Evolutionary conservation across 495 filamentous ascomycete genomes (phyloP).

Genomic region (Podospora tetraspora): DNA sequence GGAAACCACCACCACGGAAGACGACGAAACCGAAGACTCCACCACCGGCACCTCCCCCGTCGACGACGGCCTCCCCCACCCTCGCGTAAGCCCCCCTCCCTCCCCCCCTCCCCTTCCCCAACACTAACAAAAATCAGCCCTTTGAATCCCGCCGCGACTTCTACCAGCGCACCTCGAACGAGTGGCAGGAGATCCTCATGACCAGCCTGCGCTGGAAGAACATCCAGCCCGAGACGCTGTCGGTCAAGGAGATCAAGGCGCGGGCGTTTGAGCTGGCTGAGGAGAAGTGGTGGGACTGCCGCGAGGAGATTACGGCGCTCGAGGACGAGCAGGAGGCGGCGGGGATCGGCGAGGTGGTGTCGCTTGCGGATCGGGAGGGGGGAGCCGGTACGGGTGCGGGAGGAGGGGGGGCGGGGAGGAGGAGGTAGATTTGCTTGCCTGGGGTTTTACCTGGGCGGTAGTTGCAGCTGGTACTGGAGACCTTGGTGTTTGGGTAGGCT

Average conservation of each 20-base stretch:
- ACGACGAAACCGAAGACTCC: slow-evolving; percentile 45
- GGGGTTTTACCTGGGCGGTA: no score
- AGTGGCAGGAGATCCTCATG: slow-evolving; percentile 85
- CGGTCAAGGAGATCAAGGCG: slow-evolving; percentile 86
- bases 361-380: slow-evolving; percentile 56
- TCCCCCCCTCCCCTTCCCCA: not conserved
- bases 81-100: slow-evolving; percentile 33
- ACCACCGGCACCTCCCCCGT: slow-evolving; percentile 41
- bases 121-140: slow-evolving; percentile 57
- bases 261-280: slow-evolving; percentile 83
- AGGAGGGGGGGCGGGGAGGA: slow-evolving; percentile 38
- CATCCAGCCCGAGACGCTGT: slow-evolving; percentile 53
- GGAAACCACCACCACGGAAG: slow-evolving; percentile 29
- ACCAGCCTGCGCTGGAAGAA: slow-evolving; percentile 57
- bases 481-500: no score
- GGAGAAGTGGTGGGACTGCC: slow-evolving; percentile 97
- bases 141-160: slow-evolving; percentile 92
- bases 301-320: slow-evolving; percentile 86
- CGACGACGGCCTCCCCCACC: slow-evolving; percentile 57
- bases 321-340: slow-evolving; percentile 96
- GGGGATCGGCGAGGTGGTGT: slow-evolving; percentile 92
- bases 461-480: no score
- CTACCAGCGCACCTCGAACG: slow-evolving; percentile 77
- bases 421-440: not conserved
- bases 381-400: slow-evolving; percentile 51